phyloP scores from a whole-genome alignment of 1,139 yeast species.

The Kodamaea suecica region DNA sequence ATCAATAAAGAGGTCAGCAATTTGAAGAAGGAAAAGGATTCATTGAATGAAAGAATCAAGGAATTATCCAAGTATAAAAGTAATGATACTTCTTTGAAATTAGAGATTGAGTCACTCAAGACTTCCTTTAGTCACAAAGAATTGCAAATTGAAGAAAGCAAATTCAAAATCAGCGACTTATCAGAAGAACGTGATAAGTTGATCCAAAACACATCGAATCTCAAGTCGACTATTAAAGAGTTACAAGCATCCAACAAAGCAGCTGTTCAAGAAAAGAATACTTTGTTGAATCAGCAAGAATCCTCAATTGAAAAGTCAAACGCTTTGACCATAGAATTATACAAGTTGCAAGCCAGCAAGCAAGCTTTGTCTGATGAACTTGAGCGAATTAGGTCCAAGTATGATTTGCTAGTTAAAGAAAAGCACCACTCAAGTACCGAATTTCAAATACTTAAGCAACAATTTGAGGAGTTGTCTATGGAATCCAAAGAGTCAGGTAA shows the following conservation, averaged over 20 bases:
- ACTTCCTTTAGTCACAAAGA: slow-evolving; percentile 47
- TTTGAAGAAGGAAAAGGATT: slow-evolving; percentile 25
- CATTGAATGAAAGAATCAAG: slow-evolving; percentile 25
- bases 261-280: slow-evolving; percentile 36
- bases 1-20: slow-evolving; percentile 21
- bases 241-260: slow-evolving; percentile 35
- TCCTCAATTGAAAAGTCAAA: slow-evolving; percentile 34
- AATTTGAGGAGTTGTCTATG: slow-evolving; percentile 73
- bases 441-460: slow-evolving; percentile 59
- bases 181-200: slow-evolving; percentile 36
- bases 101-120: slow-evolving; percentile 40
- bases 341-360: slow-evolving; percentile 48
- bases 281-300: slow-evolving; percentile 40
- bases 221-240: slow-evolving; percentile 43
- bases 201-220: slow-evolving; percentile 38
- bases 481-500: slow-evolving; percentile 62
- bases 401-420: slow-evolving; percentile 45
- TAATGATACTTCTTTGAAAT: slow-evolving; percentile 40
- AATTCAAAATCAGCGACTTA: slow-evolving; percentile 34
- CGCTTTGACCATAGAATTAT: slow-evolving; percentile 22
- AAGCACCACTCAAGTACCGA: slow-evolving; percentile 52
- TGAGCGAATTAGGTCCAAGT: slow-evolving; percentile 50
- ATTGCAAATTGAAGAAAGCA: slow-evolving; percentile 44
- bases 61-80: slow-evolving; percentile 34
- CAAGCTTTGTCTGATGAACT: slow-evolving; percentile 50